Evolutionary conservation across 495 filamentous ascomycete species (phyloP), one percentile per base, ranked within the genome.

Genomic region (Tuber microsphaerosporum): DNA sequence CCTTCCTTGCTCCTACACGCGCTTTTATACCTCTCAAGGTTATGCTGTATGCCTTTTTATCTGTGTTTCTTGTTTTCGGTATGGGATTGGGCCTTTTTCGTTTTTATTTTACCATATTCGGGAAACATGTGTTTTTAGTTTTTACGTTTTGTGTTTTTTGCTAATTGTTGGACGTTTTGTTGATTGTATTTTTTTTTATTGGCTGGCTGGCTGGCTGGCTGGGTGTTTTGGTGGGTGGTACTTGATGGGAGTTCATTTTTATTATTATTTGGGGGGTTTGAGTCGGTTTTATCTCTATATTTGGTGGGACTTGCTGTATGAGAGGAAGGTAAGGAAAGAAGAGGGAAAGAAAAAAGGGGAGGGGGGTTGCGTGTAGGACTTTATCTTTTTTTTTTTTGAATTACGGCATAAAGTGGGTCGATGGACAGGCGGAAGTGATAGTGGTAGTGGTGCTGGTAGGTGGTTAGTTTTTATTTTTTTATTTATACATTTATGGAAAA

Each of bases 41-140:
- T 65, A 34, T 17, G 26, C 26, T 19, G 31, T 26, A 34, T 34
- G 5, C 12, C 26, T 17, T 65, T 65, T 34, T 65, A 65, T 34
- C 34, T 65, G 10, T 17, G 34, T 14, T 65, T 65, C 14, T 65
- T n/a, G 26, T 56, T 48, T 56, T 56, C 48, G 48, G 48, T n/a
- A n/a, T n/a, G 56, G 56, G 56, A 61, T 31, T 31, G n/a, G n/a
- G 56, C n/a, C 56, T 61, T 61, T 61, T 61, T 17, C 46, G 6
- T 0, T 61, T 61, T 61, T 9, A 26, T 61, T 61, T 31, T 61
- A 26, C 16, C n/a, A 4, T 56, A 10, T 61, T 61, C 56, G 56
- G n/a, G 56, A 61, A 61, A 61, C 56, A 31, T 61, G n/a, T 61
- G 56, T 61, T 61, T 61, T 61, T 61, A 31, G 56, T 61, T 41